Conservation (phyloP, 495 filamentous ascomycete genomes). For the Lindgomyces ingoldianus region DNA sequence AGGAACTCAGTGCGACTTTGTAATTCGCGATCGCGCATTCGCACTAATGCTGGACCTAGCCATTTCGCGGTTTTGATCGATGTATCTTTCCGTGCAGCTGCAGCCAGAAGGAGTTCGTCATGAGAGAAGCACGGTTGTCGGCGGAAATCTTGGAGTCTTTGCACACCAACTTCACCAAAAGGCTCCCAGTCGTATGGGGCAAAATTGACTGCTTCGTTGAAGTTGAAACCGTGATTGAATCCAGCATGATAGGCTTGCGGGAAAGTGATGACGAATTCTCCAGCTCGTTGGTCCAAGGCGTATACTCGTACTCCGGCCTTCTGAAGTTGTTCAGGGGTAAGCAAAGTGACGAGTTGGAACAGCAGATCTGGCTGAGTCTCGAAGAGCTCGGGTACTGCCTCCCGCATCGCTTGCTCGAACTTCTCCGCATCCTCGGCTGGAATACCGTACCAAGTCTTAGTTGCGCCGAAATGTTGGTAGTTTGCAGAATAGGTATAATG, state of each 20-base stretch:
- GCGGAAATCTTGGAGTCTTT: slow-evolving; percentile 82
- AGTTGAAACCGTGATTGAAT: slow-evolving; percentile 79
- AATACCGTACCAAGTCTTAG: slow-evolving; percentile 99
- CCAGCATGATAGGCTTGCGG: slow-evolving; percentile 50
- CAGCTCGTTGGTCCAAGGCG: slow-evolving; percentile 87
- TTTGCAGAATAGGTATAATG: slow-evolving; percentile 98
- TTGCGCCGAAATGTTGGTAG: slow-evolving; percentile 97
- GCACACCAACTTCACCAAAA: slow-evolving; percentile 81
- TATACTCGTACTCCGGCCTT: slow-evolving; percentile 94
- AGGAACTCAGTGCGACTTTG: slow-evolving; percentile 66
- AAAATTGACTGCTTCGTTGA: slow-evolving; percentile 99
- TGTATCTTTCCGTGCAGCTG: slow-evolving; percentile 66
- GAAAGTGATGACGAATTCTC: slow-evolving; percentile 88
- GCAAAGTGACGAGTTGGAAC: slow-evolving; percentile 93
- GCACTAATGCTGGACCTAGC: slow-evolving; percentile 82
- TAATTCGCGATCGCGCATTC: slow-evolving; percentile 72
- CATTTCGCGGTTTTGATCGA: slow-evolving; percentile 94
- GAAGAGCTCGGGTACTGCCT: slow-evolving; percentile 93
- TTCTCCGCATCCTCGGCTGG: slow-evolving; percentile 89
- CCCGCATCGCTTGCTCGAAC: slow-evolving; percentile 92
- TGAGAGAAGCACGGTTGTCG: slow-evolving; percentile 96
- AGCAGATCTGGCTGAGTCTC: slow-evolving; percentile 95
- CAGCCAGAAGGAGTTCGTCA: slow-evolving; percentile 92
- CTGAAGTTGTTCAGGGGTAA: slow-evolving; percentile 90
- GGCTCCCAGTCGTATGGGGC: slow-evolving; percentile 97